Base-by-base conservation (phyloP, 805 yeast species). In the Teunomyces gatunensis region DNA sequence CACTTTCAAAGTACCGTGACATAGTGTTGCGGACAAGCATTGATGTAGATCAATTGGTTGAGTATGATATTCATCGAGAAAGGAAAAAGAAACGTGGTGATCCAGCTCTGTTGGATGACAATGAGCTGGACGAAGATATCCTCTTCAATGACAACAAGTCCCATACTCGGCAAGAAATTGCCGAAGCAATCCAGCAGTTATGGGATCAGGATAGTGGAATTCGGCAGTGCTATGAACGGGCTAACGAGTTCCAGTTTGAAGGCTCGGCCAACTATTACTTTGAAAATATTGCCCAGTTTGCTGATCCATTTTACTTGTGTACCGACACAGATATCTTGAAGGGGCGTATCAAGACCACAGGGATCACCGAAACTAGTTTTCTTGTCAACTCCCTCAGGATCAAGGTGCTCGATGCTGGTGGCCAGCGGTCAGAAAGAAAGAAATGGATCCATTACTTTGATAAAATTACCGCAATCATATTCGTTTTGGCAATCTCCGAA, bases 381-480 rank as follows among this genome's bases (percentile, higher is more conserved):
- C 74, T 75, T 47, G 81, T 92, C 51, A 73, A 73, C 43, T 75
- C 81, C 2, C 77, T 82, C 41, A 80, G 75, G 53, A 84, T 91
- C 63, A 83, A 82, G 58, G 88, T 94, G 36, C 70, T 90, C 25
- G 99, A 94, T 73, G 98, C 97, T 3, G 99, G 99, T 45, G 99
- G 99, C 1, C 97, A 91, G 68, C 71, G 97, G 51, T 81, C 89
- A 17, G 97, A 91, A 64, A 77, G 97, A 51, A 82, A 85, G 56
- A 91, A 91, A 64, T 91, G 97, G 97, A 87, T 91, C 52, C 96
- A 90, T 61, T 89, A 96, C 60, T 91, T 91, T 67, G 94, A 91
- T 59, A 89, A 87, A 52, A 87, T 92, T 43, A 86, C 96, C 0
- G 87, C 95, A 3, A 85, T 95, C 0, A 65, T 92, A 33, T 94